Base-by-base conservation (phyloP, 2,329 filamentous ascomycete species). In the Cucurbitaria berberidis region DNA sequence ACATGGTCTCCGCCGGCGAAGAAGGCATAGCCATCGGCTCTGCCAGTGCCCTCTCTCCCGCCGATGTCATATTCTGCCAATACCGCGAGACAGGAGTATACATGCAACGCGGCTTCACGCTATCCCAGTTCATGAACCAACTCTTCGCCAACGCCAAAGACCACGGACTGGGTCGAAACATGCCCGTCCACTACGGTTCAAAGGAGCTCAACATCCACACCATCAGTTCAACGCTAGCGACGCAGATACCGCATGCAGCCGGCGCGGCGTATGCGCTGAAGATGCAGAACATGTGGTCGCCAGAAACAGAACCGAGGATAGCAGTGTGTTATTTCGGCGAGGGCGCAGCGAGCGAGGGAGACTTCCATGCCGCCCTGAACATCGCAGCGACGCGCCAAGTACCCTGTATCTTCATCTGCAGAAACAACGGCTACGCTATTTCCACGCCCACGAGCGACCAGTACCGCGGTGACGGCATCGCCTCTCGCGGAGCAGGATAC, bases 171-270 rank as follows among this genome's bases (percentile, higher is more conserved):
- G 95, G 93, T 1, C 86, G 93, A 58, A 98, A 96, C 68, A 99
- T 99, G 95, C 95, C 95, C 0, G 90, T 98, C 13, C 95, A 99
- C 76, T 99, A 98, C 69, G 93, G 93, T 41, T 92, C 89, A 74
- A 85, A 82, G 51, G 87, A 90, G 59, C 80, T 96, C 51, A 91
- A 96, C 64, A 92, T 96, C 68, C 90, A 96, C 74, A 93, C 92
- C 5, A 90, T 96, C 45, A 90, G 90, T 30, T 96, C 90, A 0
- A 88, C 93, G 0, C 77, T 96, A 15, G 92, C 91, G 16, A 96
- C 92, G 0, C 92, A 96, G 71, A 88, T 96, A 42, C 93, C 92
- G 0, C 92, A 96, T 64, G 92, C 92, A 0, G 85, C 90, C 0
- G 93, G 92, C 3, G 91, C 91, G 5, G 93, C 91, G 1, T 96